A percentile compares a stretch with the other conserved stretches of the same genome.
Evolutionary conservation across 768 basidiomycete species (phyloP).

Genomic region (Suillus sp.): DNA sequence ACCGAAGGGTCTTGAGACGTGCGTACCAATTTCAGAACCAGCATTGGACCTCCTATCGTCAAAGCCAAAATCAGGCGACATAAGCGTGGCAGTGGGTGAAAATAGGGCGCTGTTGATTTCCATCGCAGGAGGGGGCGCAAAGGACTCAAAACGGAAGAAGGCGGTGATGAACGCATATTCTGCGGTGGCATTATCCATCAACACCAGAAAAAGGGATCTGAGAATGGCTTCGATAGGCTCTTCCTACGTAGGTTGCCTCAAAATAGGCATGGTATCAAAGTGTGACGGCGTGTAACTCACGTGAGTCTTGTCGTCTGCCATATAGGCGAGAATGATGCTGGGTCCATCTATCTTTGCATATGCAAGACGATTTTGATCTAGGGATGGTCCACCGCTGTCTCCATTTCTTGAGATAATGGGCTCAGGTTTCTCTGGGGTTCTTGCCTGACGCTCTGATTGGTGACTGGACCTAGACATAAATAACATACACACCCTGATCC

Average conservation of each 20-base stretch:
- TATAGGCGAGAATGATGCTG: constrained; percentile 77
- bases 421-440: constrained; percentile 71
- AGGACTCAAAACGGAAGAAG: constrained; percentile 65
- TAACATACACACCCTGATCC: constrained; percentile 60
- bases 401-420: constrained; percentile 52
- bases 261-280: constrained; percentile 14
- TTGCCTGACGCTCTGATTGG: constrained; percentile 44
- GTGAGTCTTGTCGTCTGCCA: constrained; percentile 86
- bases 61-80: constrained; percentile 46
- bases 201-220: constrained; percentile 83
- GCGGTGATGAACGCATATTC: constrained; percentile 87
- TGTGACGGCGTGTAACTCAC: constrained; percentile 51
- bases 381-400: constrained; percentile 39
- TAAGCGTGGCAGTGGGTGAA: constrained; percentile 37
- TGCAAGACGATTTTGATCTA: constrained; percentile 59
- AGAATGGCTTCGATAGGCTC: constrained; percentile 82
- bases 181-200: constrained; percentile 93
- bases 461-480: constrained; percentile 1
- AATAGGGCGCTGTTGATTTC: constrained; percentile 40
- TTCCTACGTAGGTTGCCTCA: constrained; percentile 50
- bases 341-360: constrained; percentile 81
- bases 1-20: constrained; percentile 31
- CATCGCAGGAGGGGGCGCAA: constrained; percentile 34
- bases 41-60: constrained; percentile 44
- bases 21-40: constrained; percentile 53